phyloP scores from a whole-genome alignment of 2,329 filamentous ascomycete species.

The Diaporthe citri region DNA sequence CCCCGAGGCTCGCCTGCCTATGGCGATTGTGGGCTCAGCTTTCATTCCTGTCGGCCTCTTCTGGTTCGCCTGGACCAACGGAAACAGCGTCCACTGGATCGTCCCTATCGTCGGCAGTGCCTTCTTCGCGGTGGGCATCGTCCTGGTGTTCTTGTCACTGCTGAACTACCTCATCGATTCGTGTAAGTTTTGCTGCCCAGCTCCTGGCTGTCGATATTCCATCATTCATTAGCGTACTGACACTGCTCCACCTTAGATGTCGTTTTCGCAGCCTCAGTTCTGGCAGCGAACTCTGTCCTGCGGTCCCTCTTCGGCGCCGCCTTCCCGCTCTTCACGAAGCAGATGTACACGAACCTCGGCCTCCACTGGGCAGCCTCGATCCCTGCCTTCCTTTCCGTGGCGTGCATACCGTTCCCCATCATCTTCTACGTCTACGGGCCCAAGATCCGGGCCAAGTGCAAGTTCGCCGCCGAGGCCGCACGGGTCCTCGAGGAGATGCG shows the following conservation, averaged over 20 bases:
- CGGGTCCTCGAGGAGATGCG: conserved; percentile 38
- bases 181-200: conserved; percentile 42
- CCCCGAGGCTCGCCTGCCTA: conserved; percentile 74
- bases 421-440: conserved; percentile 54
- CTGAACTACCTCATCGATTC: conserved; percentile 69
- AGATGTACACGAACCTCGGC: conserved; percentile 40
- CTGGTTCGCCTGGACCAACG: conserved; percentile 78
- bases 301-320: conserved; percentile 68
- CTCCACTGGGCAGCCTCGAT: conserved; percentile 49
- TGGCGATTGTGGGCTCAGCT: conserved; percentile 72
- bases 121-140: conserved; percentile 53
- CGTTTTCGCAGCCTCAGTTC: conserved; percentile 70
- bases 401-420: conserved; percentile 55
- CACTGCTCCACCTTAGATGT: conserved; percentile 46
- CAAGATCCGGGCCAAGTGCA: conserved; percentile 50
- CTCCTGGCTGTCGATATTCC: neutral
- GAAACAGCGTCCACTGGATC: conserved; percentile 62
- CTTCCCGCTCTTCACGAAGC: conserved; percentile 69
- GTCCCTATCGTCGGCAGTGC: conserved; percentile 55
- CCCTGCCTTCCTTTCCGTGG: conserved; percentile 54
- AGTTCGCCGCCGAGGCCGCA: conserved; percentile 44
- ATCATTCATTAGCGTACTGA: conserved; percentile 43
- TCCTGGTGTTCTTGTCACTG: conserved; percentile 66
- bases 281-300: conserved; percentile 69
- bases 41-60: conserved; percentile 74